phyloP scores from a whole-genome alignment of 1,139 yeast species.

The Diutina neorugosa region DNA sequence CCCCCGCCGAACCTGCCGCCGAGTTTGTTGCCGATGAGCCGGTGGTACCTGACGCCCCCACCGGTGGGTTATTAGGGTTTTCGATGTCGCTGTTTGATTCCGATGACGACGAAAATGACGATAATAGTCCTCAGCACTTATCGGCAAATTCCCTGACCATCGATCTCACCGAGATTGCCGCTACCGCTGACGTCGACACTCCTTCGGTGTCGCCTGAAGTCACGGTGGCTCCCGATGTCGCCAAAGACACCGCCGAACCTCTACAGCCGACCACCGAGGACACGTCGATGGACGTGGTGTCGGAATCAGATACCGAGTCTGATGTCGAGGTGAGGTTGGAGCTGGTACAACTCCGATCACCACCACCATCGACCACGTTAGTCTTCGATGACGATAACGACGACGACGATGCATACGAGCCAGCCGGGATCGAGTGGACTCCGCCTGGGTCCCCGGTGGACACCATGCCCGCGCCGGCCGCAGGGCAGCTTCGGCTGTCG shows the following conservation, averaged over 20 bases:
- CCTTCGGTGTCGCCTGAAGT: too few relatives aligned
- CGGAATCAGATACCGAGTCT: not conserved
- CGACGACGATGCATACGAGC: conserved; percentile 3
- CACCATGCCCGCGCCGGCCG: not conserved
- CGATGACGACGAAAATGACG: conserved; percentile 3
- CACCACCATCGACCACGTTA: not conserved
- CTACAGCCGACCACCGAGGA: not conserved
- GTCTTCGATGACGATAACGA: conserved; percentile 2
- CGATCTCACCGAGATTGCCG: not conserved
- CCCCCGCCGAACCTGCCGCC: not conserved
- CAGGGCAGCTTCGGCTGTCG: not conserved
- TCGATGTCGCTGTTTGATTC: conserved; percentile 4
- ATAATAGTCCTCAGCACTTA: not conserved
- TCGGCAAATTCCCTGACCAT: not conserved
- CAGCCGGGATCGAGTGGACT: conserved; percentile 1
- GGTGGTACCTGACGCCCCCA: not conserved
- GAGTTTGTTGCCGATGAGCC: not conserved
- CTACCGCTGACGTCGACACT: not conserved
- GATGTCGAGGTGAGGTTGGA: not conserved
- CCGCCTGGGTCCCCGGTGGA: not conserved
- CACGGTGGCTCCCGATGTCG: too few relatives aligned
- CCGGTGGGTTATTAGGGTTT: not conserved
- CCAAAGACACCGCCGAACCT: not conserved
- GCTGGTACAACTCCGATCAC: not conserved
- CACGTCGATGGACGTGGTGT: too few relatives aligned